Conservation (phyloP, 805 yeast genomes). For the Candida montana region DNA sequence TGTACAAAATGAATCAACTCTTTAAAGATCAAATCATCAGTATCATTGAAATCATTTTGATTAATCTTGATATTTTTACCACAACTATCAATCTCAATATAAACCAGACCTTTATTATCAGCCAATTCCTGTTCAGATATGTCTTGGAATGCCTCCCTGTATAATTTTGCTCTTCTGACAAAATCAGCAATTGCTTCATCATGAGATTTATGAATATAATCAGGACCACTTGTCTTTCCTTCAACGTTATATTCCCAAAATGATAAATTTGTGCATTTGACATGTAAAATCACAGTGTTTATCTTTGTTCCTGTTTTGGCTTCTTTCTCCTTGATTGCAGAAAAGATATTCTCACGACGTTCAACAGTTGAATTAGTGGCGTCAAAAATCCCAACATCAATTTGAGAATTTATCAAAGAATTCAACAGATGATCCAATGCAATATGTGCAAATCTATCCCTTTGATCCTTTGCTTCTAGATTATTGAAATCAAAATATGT, state of each 20-base stretch:
- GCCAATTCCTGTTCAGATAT: constrained; percentile 30
- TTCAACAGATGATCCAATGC: constrained; percentile 43
- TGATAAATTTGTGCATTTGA: constrained; percentile 48
- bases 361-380: constrained; percentile 52
- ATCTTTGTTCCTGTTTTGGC: constrained; percentile 27
- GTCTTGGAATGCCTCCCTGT: constrained; percentile 36
- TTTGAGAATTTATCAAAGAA: constrained; percentile 35
- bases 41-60: constrained; percentile 19
- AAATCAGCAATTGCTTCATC: constrained; percentile 54
- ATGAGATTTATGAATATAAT: constrained; percentile 50
- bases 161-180: constrained; percentile 48
- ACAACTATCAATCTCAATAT: constrained; percentile 18
- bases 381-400: constrained; percentile 54
- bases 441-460: constrained; percentile 49
- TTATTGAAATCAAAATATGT: constrained; percentile 38
- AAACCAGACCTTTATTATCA: constrained; percentile 13
- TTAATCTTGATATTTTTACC: constrained; percentile 19
- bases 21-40: constrained; percentile 14
- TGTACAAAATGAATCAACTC: constrained; percentile 29
- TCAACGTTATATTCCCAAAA: constrained; percentile 57
- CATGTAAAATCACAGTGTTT: constrained; percentile 51
- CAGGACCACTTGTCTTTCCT: constrained; percentile 57
- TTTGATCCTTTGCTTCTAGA: constrained; percentile 35
- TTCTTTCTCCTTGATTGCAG: constrained; percentile 20
- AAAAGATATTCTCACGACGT: constrained; percentile 27